Evolutionary conservation across 768 basidiomycete genomes (phyloP), one percentile per base, ranked within the genome.

Genomic region (Nevesoporus exiguus): DNA sequence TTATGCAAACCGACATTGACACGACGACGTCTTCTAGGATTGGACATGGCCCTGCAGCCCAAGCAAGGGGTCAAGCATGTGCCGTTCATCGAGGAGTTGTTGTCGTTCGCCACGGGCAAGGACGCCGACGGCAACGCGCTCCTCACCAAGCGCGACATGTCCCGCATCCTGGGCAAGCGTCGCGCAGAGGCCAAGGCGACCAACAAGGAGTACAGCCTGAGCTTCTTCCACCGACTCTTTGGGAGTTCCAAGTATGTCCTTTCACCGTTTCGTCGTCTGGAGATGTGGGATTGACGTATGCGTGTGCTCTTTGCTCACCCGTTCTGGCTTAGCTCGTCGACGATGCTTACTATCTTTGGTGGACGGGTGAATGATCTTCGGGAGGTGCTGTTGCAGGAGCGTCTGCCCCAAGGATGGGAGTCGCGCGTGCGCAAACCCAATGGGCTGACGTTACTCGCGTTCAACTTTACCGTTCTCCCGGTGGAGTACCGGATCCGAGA

Each of bases 391-490:
- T 61, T 76, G 5, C 84, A 92, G 31, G 90, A 92, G 58, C 80
- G 87, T 7, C 63, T 92, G 22, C 84, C 85, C 0, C 74, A 85
- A 0, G 82, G 82, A 10, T 92, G 88, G 87, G 86, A 90, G 63
- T 76, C 89, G 0, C 73, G 77, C 21, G 64, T 82, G 17, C 74
- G 77, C 42, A 69, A 77, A 47, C 79, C 71, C 1, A 71, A 74
- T 48, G 88, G 90, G 0, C 68, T 90, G 34, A 88, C 90, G 1
- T 62, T 91, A 4, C 42, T 69, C 5, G 1, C 29, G 1, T 85
- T 90, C 74, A 86, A 91, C 62, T 49, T 51, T 8, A 67, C 63
- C 3, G 56, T 63, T 10, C 13, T 71, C 5, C 59, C 69, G 2
- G 54, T 69, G 9, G 69, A 69, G 40, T 40, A 56, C 15, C 47